These are phyloP conservation scores for Corchorus olitorius DNA, from an alignment of 345 rosid genomes.

Conservation along the genomic window DNA sequence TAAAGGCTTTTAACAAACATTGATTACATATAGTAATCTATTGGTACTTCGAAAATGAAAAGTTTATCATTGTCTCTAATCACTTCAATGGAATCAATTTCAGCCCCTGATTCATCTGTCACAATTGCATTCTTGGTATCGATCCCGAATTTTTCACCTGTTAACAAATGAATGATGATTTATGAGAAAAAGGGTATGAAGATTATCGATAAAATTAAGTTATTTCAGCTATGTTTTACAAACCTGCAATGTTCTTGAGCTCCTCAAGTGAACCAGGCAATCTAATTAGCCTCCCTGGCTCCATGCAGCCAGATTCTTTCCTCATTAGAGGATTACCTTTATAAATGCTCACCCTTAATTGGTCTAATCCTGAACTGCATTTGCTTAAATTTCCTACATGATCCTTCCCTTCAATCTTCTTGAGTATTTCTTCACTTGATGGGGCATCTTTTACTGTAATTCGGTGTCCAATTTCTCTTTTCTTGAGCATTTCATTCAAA, in stretches of 20 bases:
- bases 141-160: conserved; percentile 75
- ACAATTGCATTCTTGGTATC: conserved; percentile 52
- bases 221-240: not conserved
- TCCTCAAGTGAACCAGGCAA: conserved; percentile 72
- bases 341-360: conserved; percentile 64
- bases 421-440: conserved; percentile 28
- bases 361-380: not conserved
- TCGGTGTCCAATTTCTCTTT: conserved; percentile 48
- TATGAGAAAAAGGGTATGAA: not conserved
- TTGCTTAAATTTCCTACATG: conserved; percentile 21
- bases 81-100: conserved; percentile 79
- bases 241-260: conserved; percentile 82
- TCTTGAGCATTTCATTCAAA: conserved; percentile 45
- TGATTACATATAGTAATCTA: conserved; percentile 8
- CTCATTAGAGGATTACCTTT: conserved; percentile 75
- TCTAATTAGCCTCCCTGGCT: conserved; percentile 64
- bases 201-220: not conserved
- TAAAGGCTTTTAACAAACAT: not conserved
- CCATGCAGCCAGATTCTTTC: conserved; percentile 34
- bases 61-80: conserved; percentile 87
- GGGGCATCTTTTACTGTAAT: conserved; percentile 32
- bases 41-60: conserved; percentile 54
- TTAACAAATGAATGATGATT: not conserved
- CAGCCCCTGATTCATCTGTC: conserved; percentile 75
- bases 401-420: conserved; percentile 30